These are phyloP conservation scores for Penicillium atrosanguineum DNA, from an alignment of 495 filamentous ascomycete genomes.

Conservation along the genomic window DNA sequence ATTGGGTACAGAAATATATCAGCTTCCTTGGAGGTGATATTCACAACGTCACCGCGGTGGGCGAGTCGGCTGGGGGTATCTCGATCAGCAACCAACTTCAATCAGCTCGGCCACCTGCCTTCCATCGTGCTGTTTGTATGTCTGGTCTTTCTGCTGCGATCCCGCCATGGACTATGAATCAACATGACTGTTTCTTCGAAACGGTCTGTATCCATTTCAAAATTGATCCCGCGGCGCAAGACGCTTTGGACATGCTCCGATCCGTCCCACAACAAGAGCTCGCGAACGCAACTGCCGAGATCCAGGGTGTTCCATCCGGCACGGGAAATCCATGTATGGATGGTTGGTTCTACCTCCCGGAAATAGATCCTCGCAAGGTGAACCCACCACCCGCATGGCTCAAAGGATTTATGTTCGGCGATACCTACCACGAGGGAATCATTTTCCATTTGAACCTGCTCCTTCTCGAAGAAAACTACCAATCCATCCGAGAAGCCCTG, in stretches of 20 bases:
- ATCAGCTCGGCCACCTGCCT: slow-evolving; percentile 15
- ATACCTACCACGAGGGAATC: slow-evolving; percentile 34
- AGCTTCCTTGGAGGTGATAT: slow-evolving; percentile 61
- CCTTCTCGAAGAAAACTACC: slow-evolving; percentile 13
- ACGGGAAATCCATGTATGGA: slow-evolving; percentile 32
- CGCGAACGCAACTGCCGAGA: slow-evolving; percentile 24
- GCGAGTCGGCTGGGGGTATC: slow-evolving; percentile 63
- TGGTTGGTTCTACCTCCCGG: slow-evolving; percentile 27
- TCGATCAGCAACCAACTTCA: slow-evolving; percentile 60
- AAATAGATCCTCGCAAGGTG: slow-evolving; percentile 15
- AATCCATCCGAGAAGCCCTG: slow-evolving; percentile 15
- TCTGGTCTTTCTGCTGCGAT: slow-evolving; percentile 24
- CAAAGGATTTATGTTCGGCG: slow-evolving; percentile 27
- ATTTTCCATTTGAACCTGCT: slow-evolving; percentile 32
- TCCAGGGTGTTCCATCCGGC: slow-evolving; percentile 24
- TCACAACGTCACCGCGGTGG: slow-evolving; percentile 59
- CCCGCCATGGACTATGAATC: slow-evolving; percentile 23
- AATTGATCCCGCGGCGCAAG: slow-evolving; percentile 11
- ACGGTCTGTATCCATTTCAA: slow-evolving; percentile 22
- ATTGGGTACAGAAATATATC: slow-evolving; percentile 45
- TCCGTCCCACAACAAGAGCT: slow-evolving; percentile 27
- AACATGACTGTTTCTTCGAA: slow-evolving; percentile 24
- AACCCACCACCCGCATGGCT: slow-evolving; percentile 25
- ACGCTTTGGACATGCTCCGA: slow-evolving; percentile 20
- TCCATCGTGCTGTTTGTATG: slow-evolving; percentile 30